Evolutionary conservation across 2,329 filamentous ascomycete genomes (phyloP).

Genomic region (Botrytis fragariae): DNA sequence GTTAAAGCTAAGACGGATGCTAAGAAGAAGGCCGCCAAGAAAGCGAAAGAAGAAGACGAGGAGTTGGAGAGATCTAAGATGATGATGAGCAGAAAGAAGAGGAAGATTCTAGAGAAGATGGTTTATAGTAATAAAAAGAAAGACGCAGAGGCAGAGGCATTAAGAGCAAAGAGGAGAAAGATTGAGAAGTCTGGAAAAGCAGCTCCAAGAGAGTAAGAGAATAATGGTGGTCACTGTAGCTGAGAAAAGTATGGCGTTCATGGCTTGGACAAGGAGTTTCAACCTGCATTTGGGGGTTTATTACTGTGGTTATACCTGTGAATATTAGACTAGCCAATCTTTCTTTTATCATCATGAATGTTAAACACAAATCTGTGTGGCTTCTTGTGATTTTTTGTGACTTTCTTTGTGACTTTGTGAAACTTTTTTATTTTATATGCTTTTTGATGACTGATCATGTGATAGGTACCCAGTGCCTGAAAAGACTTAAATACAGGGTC

Average conservation of each 20-base stretch:
- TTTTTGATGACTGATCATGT: not conserved
- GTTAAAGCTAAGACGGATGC: slow-evolving; percentile 67
- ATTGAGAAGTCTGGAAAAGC: slow-evolving; percentile 59
- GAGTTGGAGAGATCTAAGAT: slow-evolving; percentile 91
- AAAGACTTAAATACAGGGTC: not conserved
- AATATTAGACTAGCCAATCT: slow-evolving; percentile 17
- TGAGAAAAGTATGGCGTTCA: slow-evolving; percentile 32
- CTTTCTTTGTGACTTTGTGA: not conserved
- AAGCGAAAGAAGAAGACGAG: slow-evolving; percentile 74
- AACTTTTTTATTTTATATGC: not conserved
- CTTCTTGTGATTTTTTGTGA: not conserved
- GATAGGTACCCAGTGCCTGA: not conserved
- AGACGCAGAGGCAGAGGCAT: slow-evolving; percentile 82
- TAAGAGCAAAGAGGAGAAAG: slow-evolving; percentile 87
- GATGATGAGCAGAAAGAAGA: slow-evolving; percentile 98
- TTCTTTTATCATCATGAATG: slow-evolving; percentile 4
- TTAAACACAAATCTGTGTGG: not conserved
- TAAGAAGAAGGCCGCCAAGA: slow-evolving; percentile 66
- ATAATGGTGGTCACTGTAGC: slow-evolving; percentile 13
- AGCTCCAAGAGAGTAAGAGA: slow-evolving; percentile 26
- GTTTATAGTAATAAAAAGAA: slow-evolving; percentile 91
- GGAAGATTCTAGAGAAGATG: slow-evolving; percentile 98
- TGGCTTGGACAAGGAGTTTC: slow-evolving; percentile 21
- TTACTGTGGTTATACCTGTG: slow-evolving; percentile 14
- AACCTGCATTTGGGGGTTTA: slow-evolving; percentile 15